A percentile compares a stretch with the other conserved stretches of the same genome.
These are phyloP conservation scores for Clarireedia hainanense DNA, from an alignment of 2,329 filamentous ascomycete species.

Conservation along the genomic window DNA sequence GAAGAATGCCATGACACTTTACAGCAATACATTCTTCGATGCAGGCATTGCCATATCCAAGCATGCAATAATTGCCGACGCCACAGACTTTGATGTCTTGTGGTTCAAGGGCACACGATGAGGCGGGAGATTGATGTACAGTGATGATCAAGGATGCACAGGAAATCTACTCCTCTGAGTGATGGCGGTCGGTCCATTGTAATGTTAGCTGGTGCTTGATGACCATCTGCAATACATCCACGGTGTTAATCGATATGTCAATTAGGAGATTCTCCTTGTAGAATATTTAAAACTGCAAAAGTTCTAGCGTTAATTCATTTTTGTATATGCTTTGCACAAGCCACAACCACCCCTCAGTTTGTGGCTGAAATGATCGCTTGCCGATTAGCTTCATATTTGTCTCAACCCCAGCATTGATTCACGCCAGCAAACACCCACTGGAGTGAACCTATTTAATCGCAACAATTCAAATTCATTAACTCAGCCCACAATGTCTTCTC, in stretches of 20 bases:
- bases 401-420: slow-evolving; percentile 1
- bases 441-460: not conserved
- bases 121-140: too few species aligned
- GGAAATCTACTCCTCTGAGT: too few species aligned
- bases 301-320: too few species aligned
- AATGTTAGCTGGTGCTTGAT: too few species aligned
- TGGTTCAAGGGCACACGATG: too few species aligned
- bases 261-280: too few species aligned
- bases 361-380: slow-evolving; percentile 1
- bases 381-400: slow-evolving; percentile 1
- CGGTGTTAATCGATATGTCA: too few species aligned
- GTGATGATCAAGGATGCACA: too few species aligned
- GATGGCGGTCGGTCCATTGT: too few species aligned
- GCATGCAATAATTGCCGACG: slow-evolving; percentile 39
- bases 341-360: slow-evolving; percentile 1
- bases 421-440: slow-evolving; percentile 1
- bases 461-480: not conserved
- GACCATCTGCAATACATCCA: too few species aligned
- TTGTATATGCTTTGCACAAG: not conserved
- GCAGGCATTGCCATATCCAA: slow-evolving; percentile 35
- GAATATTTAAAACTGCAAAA: too few species aligned
- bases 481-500: slow-evolving; percentile 27
- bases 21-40: slow-evolving; percentile 37
- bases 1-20: slow-evolving; percentile 35
- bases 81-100: slow-evolving; percentile 30